A percentile compares a stretch with the other conserved stretches of the same genome.
These are phyloP conservation scores for Quercus engelmannii DNA, from an alignment of 306 rosid species.

Conservation along the genomic window DNA sequence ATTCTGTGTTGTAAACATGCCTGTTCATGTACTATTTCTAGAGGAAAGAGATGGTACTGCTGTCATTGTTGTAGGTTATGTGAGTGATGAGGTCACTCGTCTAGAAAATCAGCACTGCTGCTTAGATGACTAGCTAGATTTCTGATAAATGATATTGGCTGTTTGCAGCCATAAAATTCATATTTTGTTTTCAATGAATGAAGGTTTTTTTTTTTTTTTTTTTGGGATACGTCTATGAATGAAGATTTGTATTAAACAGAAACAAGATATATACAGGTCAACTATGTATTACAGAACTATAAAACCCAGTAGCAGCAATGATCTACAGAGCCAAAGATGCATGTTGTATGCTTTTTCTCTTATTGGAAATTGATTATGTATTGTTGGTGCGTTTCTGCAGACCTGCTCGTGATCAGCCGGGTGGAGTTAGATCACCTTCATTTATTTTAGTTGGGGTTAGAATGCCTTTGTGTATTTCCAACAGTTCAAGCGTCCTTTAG, in stretches of 20 bases:
- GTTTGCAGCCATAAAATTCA: not conserved
- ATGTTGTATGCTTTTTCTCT: not conserved
- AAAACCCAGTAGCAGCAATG: too few species aligned
- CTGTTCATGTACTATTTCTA: not conserved
- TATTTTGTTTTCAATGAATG: too few species aligned
- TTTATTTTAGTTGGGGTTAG: slow-evolving; percentile 76
- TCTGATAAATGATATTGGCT: not conserved
- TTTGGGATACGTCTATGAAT: too few species aligned
- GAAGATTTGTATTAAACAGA: too few species aligned
- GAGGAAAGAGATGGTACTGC: not conserved
- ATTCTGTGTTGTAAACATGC: not conserved
- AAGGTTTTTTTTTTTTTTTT: too few species aligned
- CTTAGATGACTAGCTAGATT: not conserved
- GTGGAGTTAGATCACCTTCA: slow-evolving; percentile 70
- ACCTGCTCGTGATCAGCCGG: slow-evolving; percentile 79
- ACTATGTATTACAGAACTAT: too few species aligned
- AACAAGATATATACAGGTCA: too few species aligned
- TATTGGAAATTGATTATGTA: slow-evolving; percentile 9
- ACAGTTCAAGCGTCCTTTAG: slow-evolving; percentile 73
- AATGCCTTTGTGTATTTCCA: slow-evolving; percentile 75
- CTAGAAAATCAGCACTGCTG: not conserved
- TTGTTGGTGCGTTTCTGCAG: slow-evolving; percentile 38
- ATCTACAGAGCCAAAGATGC: too few species aligned
- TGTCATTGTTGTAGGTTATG: not conserved
- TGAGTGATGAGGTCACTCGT: not conserved